Base-by-base conservation (phyloP, 352 stramenopile species). In the Globisporangium polare region DNA sequence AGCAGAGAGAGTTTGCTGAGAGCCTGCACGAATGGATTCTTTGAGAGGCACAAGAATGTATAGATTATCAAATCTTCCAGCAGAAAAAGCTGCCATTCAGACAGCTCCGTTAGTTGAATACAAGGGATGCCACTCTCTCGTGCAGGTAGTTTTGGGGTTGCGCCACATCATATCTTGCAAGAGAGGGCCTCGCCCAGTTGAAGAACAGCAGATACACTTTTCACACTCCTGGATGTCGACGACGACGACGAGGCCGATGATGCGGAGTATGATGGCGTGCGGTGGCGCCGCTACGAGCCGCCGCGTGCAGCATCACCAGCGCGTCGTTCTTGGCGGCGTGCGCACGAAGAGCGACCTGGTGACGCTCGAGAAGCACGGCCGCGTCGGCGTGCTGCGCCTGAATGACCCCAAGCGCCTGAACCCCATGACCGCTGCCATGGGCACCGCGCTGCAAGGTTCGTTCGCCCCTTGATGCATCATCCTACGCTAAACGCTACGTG, bases 381-480 rank as follows among this genome's bases (percentile, higher is more conserved):
- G 59, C 43, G 71, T 87, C 50, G 77, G 68, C 12, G 76, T 87
- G 47, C 53, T 87, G 68, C 74, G 73, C 0, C 67, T 97, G 9
- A 89, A 96, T 53, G 79, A 92, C 42, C 88, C 86, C 0, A 73
- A 78, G 65, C 88, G 80, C n/a, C 73, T 93, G 47, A 97, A 97
- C 73, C 81, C 90, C 13, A 79, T 97, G 70, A 97, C 90, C 1
- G 68, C 76, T 3, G 74, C 89, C 60, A 91, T 97, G 77, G 90
- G 88, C 54, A 63, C 77, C n/a, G 73, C 73, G 2, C 66, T 88
- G 17, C 55, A 78, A 73, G 78, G 78, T 88, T 52, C 17, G 35
- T 39, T 27, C 1, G 29, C 33, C 29, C 8, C 29, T 43, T 43
- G 37, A 43, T 37, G 24, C 7, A 53, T 31, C 22, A 31, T 17